Percentiles rank a stretch among this genome's conserved stretches.
Evolutionary conservation across 495 filamentous ascomycete species (phyloP).

Genomic region (Staphylotrichum longicolle): DNA sequence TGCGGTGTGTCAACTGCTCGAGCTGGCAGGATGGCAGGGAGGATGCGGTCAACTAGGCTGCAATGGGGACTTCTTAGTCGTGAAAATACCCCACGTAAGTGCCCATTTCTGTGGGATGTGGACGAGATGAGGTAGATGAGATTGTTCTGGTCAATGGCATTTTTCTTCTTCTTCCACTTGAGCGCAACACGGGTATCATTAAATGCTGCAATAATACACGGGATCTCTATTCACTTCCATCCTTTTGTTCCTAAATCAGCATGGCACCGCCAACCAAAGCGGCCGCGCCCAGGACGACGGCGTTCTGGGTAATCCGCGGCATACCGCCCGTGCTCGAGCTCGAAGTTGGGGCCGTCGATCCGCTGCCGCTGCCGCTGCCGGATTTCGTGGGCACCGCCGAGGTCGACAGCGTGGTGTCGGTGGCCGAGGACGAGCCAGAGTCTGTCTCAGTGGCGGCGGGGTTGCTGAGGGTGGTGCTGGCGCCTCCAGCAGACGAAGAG

Average conservation of each 20-base stretch:
- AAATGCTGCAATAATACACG: neutral
- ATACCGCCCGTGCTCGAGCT: constrained; percentile 35
- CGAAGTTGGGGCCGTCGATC: constrained; percentile 3
- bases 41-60: constrained; percentile 22
- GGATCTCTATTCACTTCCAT: neutral
- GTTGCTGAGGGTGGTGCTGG: neutral
- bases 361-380: constrained; percentile 21
- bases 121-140: too few relatives aligned
- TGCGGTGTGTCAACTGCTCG: constrained; percentile 68
- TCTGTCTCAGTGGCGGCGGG: constrained; percentile 10
- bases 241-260: constrained; percentile 18
- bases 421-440: neutral
- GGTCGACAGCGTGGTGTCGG: neutral
- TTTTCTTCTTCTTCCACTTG: too few relatives aligned
- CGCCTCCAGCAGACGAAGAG: too few relatives aligned
- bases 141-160: too few relatives aligned
- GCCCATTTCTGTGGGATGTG: too few relatives aligned
- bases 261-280: constrained; percentile 30
- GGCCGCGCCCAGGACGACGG: constrained; percentile 29
- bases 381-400: constrained; percentile 24
- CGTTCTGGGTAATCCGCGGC: constrained; percentile 37
- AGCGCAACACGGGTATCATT: neutral
- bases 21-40: constrained; percentile 79
- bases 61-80: too few relatives aligned
- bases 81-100: too few relatives aligned